These are phyloP conservation scores for Exophiala alcalophila DNA, from an alignment of 2,329 filamentous ascomycete species.

Conservation along the genomic window DNA sequence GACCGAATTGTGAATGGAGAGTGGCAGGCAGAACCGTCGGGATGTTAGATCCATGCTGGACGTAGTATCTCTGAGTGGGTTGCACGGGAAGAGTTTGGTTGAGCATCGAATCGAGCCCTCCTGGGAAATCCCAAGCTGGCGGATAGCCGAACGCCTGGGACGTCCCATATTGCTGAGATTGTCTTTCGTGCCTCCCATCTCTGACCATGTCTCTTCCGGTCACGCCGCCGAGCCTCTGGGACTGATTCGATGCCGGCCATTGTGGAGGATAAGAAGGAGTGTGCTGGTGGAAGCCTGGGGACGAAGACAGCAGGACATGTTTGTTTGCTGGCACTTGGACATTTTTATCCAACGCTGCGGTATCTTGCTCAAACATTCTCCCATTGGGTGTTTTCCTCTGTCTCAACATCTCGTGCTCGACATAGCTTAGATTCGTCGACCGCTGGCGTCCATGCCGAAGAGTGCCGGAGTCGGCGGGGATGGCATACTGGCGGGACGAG, in stretches of 20 bases:
- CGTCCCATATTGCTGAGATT: conserved; percentile 10
- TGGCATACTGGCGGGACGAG: conserved; percentile 27
- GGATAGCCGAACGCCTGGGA: conserved; percentile 15
- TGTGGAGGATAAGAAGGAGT: conserved; percentile 31
- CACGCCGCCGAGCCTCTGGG: conserved; percentile 3
- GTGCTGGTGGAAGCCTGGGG: conserved; percentile 34
- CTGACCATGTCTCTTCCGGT: conserved; percentile 8
- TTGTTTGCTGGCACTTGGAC: conserved; percentile 75
- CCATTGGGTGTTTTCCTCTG: conserved; percentile 91
- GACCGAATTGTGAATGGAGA: conserved; percentile 56
- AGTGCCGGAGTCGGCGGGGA: conserved; percentile 13
- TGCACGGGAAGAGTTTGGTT: conserved; percentile 53
- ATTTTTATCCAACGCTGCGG: conserved; percentile 68
- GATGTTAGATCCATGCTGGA: conserved; percentile 50
- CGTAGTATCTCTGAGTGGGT: conserved; percentile 39
- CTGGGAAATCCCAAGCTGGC: conserved; percentile 31
- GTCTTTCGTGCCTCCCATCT: conserved; percentile 16
- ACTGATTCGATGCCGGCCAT: conserved; percentile 34
- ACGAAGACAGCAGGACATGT: conserved; percentile 72
- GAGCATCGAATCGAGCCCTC: conserved; percentile 59
- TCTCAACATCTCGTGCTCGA: conserved; percentile 63
- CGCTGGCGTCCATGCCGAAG: conserved; percentile 15
- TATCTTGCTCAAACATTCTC: conserved; percentile 87
- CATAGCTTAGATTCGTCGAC: conserved; percentile 25
- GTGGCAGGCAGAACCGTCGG: conserved; percentile 60